These are phyloP conservation scores for Melastoma malabathricum DNA, from an alignment of 345 rosid species.

Conservation along the genomic window DNA sequence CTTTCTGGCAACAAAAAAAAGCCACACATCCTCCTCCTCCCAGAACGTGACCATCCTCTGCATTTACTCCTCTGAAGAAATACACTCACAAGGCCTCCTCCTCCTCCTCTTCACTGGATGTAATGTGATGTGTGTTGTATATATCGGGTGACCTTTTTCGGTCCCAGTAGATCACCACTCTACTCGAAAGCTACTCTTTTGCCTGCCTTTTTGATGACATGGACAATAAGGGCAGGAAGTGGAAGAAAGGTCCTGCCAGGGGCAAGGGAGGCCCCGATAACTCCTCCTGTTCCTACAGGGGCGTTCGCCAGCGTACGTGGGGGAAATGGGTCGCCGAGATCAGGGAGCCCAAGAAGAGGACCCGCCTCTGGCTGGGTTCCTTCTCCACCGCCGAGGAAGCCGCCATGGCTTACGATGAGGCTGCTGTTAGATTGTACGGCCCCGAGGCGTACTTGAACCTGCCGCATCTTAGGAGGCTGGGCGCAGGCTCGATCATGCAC, in stretches of 20 bases:
- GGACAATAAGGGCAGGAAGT: conserved; percentile 4
- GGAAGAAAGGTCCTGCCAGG: conserved; percentile 88
- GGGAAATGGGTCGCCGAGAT: conserved; percentile 99
- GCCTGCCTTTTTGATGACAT: too few relatives aligned
- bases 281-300: conserved; percentile 68
- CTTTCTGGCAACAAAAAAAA: too few relatives aligned
- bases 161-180: too few relatives aligned
- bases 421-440: conserved; percentile 63
- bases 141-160: too few relatives aligned
- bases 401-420: conserved; percentile 89
- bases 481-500: background rate
- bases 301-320: conserved; percentile 93
- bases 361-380: conserved; percentile 82
- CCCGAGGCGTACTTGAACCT: conserved; percentile 77
- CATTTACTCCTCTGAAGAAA: too few relatives aligned
- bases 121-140: too few relatives aligned
- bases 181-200: too few relatives aligned
- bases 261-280: conserved; percentile 95
- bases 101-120: too few relatives aligned
- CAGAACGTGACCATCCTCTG: too few relatives aligned
- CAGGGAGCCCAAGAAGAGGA: conserved; percentile 84
- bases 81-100: too few relatives aligned
- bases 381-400: conserved; percentile 92
- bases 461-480: conserved; percentile 57
- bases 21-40: too few relatives aligned